phyloP scores from a whole-genome alignment of 1,139 yeast species.

The Suhomyces panamericanus region DNA sequence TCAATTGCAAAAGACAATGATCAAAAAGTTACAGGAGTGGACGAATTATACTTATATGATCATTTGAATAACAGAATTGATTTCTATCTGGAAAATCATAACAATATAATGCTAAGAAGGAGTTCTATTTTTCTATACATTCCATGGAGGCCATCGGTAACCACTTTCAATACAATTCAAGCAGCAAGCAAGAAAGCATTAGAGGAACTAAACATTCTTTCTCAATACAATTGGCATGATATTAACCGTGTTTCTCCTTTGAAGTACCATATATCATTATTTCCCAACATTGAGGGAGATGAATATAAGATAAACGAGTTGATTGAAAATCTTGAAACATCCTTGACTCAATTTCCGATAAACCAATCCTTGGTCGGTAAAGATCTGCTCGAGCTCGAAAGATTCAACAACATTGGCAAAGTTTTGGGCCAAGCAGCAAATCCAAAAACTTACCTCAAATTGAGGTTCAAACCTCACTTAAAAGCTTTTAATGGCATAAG shows the following conservation, averaged over 20 bases:
- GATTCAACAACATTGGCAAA: slow-evolving; percentile 6
- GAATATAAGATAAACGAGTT: slow-evolving; percentile 14
- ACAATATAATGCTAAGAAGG: slow-evolving; percentile 12
- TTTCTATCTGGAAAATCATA: slow-evolving; percentile 18
- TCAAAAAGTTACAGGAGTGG: too few relatives aligned
- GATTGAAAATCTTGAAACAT: slow-evolving; percentile 9
- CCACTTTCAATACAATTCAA: slow-evolving; percentile 4
- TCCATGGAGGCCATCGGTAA: slow-evolving; percentile 21
- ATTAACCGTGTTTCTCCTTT: slow-evolving; percentile 4
- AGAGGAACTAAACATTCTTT: neutral
- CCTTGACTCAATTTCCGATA: slow-evolving; percentile 10
- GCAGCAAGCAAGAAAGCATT: slow-evolving; percentile 2
- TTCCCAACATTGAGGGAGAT: slow-evolving; percentile 18
- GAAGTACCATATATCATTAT: slow-evolving; percentile 20
- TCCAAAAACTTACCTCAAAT: slow-evolving; percentile 8
- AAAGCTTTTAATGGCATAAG: slow-evolving; percentile 6
- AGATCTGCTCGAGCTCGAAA: slow-evolving; percentile 9
- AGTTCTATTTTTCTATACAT: slow-evolving; percentile 16
- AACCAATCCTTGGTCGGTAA: slow-evolving; percentile 5
- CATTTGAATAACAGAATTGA: neutral
- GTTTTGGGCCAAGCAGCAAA: slow-evolving; percentile 9
- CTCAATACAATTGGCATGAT: slow-evolving; percentile 13
- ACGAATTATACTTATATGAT: neutral
- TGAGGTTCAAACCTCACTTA: slow-evolving; percentile 12
- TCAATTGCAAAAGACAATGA: neutral